Evolutionary conservation across 2,329 filamentous ascomycete genomes (phyloP).

Genomic region (Fusarium luffae): DNA sequence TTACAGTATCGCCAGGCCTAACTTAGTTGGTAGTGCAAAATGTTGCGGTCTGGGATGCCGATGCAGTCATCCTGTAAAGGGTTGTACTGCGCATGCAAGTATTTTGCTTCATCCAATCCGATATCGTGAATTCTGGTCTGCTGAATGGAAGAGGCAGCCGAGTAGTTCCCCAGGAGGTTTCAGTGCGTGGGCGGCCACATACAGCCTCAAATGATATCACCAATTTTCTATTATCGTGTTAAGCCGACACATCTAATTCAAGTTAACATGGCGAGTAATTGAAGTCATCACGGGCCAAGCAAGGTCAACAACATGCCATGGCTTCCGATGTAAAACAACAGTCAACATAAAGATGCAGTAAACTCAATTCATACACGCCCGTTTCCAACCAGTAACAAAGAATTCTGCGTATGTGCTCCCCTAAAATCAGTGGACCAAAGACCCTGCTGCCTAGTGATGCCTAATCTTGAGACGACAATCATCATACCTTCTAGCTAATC

Average conservation of each 20-base stretch:
- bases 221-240: neutral
- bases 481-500: conserved; percentile 6
- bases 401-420: neutral
- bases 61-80: conserved; percentile 26
- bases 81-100: conserved; percentile 13
- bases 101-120: conserved; percentile 11
- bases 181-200: neutral
- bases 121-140: neutral
- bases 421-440: neutral
- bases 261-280: too few species aligned
- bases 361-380: neutral
- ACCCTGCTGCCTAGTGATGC: conserved; percentile 33
- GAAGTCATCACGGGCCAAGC: neutral
- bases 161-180: neutral
- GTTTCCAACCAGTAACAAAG: neutral
- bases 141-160: conserved; percentile 18
- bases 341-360: neutral
- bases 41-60: neutral
- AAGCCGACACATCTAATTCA: too few species aligned
- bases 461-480: conserved; percentile 12
- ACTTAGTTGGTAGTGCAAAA: neutral
- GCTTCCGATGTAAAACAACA: neutral
- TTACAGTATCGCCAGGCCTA: neutral
- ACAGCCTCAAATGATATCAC: neutral
- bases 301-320: neutral